Percentiles rank a stretch among this genome's conserved stretches.
Conservation (phyloP, 345 rosid species). For the Stellera chamaejasme region DNA sequence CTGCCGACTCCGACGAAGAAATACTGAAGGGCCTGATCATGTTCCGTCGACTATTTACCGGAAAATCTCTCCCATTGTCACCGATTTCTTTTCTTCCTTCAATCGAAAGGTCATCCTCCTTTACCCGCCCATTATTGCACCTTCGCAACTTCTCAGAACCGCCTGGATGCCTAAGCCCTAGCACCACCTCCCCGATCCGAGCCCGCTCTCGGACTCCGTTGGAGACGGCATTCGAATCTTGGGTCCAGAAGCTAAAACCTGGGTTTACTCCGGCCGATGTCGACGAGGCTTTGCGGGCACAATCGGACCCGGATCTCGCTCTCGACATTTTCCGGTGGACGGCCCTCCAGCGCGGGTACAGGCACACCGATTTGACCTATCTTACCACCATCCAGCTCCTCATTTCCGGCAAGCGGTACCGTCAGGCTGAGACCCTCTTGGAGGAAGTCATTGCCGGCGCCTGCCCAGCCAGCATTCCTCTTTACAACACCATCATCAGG, state of each 20-base stretch:
- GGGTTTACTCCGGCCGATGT: conserved; percentile 74
- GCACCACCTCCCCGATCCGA: conserved; percentile 12
- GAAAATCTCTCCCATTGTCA: neutral
- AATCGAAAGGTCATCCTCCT: neutral
- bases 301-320: conserved; percentile 81
- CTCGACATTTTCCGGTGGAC: conserved; percentile 95
- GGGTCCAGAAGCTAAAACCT: conserved; percentile 72
- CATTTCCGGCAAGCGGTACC: conserved; percentile 52
- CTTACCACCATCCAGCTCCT: conserved; percentile 51
- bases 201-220: conserved; percentile 62
- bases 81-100: conserved; percentile 2
- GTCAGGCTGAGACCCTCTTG: conserved; percentile 56
- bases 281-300: conserved; percentile 55
- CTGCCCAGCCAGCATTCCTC: conserved; percentile 58
- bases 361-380: conserved; percentile 58
- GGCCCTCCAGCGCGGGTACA: conserved; percentile 60
- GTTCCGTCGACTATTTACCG: conserved; percentile 23
- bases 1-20: too few relatives aligned
- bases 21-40: neutral
- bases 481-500: conserved; percentile 55
- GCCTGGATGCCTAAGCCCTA: conserved; percentile 16
- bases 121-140: conserved; percentile 8
- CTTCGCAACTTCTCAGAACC: conserved; percentile 23
- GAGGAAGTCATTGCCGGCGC: conserved; percentile 91
- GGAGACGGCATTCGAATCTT: conserved; percentile 68